Conservation (phyloP, 106 monocot species). For the Chionographis japonica region DNA sequence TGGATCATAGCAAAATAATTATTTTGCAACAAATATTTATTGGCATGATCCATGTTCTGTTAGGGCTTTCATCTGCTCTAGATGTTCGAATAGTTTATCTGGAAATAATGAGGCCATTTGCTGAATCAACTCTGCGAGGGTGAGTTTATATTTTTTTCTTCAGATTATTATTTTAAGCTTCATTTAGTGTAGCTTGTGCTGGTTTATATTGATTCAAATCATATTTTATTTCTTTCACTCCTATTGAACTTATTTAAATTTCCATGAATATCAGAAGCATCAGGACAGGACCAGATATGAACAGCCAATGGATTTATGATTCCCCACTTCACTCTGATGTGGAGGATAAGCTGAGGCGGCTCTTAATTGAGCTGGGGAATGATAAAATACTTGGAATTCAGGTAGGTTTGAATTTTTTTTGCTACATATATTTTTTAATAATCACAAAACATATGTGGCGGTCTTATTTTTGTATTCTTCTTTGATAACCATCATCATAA, state of each 20-base stretch:
- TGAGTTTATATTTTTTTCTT: constrained; percentile 20
- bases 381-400: constrained; percentile 90
- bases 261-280: constrained; percentile 45
- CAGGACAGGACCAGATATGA: constrained; percentile 16
- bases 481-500: no score
- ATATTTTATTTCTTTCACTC: not conserved
- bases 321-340: constrained; percentile 82
- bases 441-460: no score
- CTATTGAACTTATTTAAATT: not conserved
- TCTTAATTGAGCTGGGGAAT: constrained; percentile 64
- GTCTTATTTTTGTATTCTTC: no score
- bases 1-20: no score
- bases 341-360: constrained; percentile 71
- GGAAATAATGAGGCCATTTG: constrained; percentile 98
- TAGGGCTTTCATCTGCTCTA: constrained; percentile 91
- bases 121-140: constrained; percentile 78
- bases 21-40: not conserved
- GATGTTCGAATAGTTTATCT: constrained; percentile 82
- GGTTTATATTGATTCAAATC: not conserved
- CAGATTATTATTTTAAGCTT: constrained; percentile 5
- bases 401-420: constrained; percentile 23
- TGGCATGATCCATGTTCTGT: constrained; percentile 4
- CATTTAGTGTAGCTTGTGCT: not conserved
- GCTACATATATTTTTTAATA: not conserved
- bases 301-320: constrained; percentile 61